These are phyloP conservation scores for Periconia sp. DNA, from an alignment of 2,329 filamentous ascomycete species.

Conservation along the genomic window DNA sequence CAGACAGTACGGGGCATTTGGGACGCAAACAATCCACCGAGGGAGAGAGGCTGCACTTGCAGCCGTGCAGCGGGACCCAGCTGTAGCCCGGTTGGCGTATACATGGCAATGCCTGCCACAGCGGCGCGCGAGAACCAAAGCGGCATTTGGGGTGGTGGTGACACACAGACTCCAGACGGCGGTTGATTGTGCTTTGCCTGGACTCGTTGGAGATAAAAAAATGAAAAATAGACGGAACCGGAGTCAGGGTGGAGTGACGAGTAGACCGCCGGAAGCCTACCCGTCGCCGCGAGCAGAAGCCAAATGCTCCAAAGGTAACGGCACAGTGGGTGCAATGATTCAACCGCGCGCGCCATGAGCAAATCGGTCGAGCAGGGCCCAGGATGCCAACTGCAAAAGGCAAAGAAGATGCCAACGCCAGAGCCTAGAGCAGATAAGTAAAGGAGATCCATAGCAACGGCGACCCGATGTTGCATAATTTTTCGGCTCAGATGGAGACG, in stretches of 20 bases:
- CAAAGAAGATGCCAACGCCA: background rate
- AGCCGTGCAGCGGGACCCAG: background rate
- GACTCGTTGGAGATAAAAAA: too few relatives aligned
- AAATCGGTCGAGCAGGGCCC: too few relatives aligned
- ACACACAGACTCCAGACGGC: background rate
- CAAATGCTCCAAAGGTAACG: too few relatives aligned
- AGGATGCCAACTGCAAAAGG: background rate
- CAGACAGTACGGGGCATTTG: too few relatives aligned
- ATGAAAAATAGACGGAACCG: background rate
- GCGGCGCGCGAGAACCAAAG: background rate
- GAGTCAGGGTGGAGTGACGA: background rate
- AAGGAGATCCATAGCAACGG: background rate
- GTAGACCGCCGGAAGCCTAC: background rate
- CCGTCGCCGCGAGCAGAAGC: background rate
- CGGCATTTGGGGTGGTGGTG: background rate
- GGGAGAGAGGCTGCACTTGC: background rate
- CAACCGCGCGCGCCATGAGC: too few relatives aligned
- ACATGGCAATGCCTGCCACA: background rate
- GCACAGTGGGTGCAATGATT: too few relatives aligned
- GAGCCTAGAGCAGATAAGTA: too few relatives aligned
- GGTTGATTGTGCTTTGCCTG: background rate
- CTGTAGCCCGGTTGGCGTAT: background rate
- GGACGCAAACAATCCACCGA: background rate
- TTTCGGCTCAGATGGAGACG: background rate
- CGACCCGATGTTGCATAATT: background rate